Percentiles rank a stretch among this genome's conserved stretches.
phyloP scores from a whole-genome alignment of 208 protist species.

The Crithidia acanthocephali region DNA sequence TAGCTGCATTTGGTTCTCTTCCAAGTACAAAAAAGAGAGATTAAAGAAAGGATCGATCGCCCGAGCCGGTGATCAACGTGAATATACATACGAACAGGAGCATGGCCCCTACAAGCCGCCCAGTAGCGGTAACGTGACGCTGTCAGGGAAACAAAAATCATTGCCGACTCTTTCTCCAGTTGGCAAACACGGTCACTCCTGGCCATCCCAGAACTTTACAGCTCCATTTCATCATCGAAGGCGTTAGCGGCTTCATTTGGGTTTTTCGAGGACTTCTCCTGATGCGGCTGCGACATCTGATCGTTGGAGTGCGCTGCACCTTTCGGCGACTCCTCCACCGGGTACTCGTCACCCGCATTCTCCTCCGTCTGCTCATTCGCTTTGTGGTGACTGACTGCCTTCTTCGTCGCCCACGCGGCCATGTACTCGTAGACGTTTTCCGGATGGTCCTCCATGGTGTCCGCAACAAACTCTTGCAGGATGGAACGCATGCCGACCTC shows the following conservation, averaged over 20 bases:
- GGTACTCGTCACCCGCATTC: neutral
- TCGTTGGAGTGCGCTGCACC: conserved; percentile 1
- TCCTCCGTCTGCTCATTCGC: neutral
- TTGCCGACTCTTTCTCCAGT: no score
- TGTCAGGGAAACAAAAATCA: no score
- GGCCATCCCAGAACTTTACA: no score
- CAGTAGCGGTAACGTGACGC: no score
- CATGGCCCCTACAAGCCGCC: no score
- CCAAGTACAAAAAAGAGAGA: no score
- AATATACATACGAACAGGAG: no score
- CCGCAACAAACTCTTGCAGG: conserved; percentile 57
- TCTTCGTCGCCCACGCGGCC: conserved; percentile 39
- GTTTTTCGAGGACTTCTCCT: neutral
- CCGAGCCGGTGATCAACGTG: no score
- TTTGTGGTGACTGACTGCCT: neutral
- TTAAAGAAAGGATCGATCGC: no score
- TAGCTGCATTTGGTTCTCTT: no score
- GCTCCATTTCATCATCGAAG: neutral
- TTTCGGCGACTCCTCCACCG: neutral
- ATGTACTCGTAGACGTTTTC: conserved; percentile 57
- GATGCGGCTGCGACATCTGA: neutral
- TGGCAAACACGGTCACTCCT: no score
- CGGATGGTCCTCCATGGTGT: conserved; percentile 54
- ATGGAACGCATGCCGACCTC: conserved; percentile 50
- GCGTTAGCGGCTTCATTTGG: conserved; percentile 1